These are phyloP conservation scores for Cladosporium sp. DNA, from an alignment of 2,329 filamentous ascomycete species.

Conservation along the genomic window DNA sequence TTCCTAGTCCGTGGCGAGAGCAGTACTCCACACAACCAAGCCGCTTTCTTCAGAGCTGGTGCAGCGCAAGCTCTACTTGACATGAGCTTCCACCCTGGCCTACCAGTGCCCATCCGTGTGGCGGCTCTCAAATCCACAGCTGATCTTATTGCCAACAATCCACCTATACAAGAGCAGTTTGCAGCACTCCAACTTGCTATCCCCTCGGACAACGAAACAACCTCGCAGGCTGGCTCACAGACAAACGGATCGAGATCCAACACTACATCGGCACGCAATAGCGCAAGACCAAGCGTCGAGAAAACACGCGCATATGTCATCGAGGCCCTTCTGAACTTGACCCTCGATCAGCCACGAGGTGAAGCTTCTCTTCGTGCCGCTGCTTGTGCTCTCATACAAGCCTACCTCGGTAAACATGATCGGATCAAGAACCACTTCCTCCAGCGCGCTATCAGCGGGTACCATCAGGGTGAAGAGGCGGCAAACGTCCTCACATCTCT, in stretches of 20 bases:
- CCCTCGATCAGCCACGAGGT: conserved; percentile 65
- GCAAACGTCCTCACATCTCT: conserved; percentile 81
- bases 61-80: conserved; percentile 77
- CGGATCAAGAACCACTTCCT: conserved; percentile 85
- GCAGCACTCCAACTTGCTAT: conserved; percentile 75
- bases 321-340: conserved; percentile 83
- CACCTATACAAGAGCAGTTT: conserved; percentile 80
- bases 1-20: conserved; percentile 81
- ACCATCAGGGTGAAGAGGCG: conserved; percentile 78
- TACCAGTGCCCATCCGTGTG: conserved; percentile 75
- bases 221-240: conserved; percentile 25
- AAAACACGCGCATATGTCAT: conserved; percentile 72
- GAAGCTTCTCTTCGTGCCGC: conserved; percentile 80
- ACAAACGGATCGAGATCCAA: conserved; percentile 31
- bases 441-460: conserved; percentile 82
- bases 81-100: conserved; percentile 73
- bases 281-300: conserved; percentile 35
- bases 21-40: conserved; percentile 80
- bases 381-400: conserved; percentile 86
- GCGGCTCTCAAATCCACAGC: conserved; percentile 85
- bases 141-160: conserved; percentile 82
- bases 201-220: conserved; percentile 24
- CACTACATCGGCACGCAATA: conserved; percentile 26
- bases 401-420: conserved; percentile 81
- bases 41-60: conserved; percentile 79